phyloP scores from a whole-genome alignment of 2,329 filamentous ascomycete genomes.

The Myriangium duriaei region DNA sequence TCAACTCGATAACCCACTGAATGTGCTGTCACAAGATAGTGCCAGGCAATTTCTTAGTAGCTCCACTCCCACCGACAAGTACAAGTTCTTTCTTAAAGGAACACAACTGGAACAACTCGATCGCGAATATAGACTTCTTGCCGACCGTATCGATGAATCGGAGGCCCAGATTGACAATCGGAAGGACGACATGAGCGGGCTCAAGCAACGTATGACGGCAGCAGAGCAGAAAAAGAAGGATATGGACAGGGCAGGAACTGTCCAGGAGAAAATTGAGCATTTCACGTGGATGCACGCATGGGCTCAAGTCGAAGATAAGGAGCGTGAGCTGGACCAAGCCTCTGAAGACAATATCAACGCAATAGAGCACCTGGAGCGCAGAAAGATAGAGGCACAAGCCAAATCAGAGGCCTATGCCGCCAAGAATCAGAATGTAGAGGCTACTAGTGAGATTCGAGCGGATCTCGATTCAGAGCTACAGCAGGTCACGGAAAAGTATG shows the following conservation, averaged over 20 bases:
- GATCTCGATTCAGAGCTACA: slow-evolving; percentile 25
- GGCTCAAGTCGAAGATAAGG: slow-evolving; percentile 71
- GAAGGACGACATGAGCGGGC: slow-evolving; percentile 47
- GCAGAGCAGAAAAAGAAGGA: slow-evolving; percentile 53
- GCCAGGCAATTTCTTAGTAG: slow-evolving; percentile 85
- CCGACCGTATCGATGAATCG: slow-evolving; percentile 64
- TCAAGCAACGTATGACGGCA: slow-evolving; percentile 47
- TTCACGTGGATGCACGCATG: slow-evolving; percentile 64
- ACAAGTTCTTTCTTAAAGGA: slow-evolving; percentile 90
- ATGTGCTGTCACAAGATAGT: slow-evolving; percentile 88
- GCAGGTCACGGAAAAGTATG: slow-evolving; percentile 36
- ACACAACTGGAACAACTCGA: slow-evolving; percentile 88
- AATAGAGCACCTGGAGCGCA: slow-evolving; percentile 37
- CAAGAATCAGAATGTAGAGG: slow-evolving; percentile 28
- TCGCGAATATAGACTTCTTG: slow-evolving; percentile 76
- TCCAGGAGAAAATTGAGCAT: slow-evolving; percentile 48
- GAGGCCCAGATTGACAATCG: slow-evolving; percentile 50
- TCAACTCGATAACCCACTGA: slow-evolving; percentile 94
- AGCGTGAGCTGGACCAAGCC: slow-evolving; percentile 30
- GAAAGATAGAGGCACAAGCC: slow-evolving; percentile 32
- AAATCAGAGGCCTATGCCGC: slow-evolving; percentile 31
- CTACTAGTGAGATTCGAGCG: slow-evolving; percentile 24
- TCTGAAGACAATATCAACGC: slow-evolving; percentile 21
- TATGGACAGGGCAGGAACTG: slow-evolving; percentile 52
- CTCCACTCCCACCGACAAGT: slow-evolving; percentile 73